Conservation (phyloP, 495 filamentous ascomycete species). For the Astrothelium subdiscretum region DNA sequence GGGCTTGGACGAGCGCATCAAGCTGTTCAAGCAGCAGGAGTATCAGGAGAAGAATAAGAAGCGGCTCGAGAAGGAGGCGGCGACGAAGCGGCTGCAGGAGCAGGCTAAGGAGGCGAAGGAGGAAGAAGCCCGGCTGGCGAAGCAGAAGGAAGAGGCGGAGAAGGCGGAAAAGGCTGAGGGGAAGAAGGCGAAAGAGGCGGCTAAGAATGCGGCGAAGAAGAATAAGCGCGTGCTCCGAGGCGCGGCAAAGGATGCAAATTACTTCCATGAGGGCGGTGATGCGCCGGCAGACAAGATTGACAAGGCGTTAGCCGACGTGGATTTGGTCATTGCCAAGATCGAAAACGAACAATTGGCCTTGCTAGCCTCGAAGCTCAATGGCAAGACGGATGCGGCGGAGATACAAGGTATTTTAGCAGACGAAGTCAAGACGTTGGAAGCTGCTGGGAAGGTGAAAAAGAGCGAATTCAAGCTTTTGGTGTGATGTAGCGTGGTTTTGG, state of each 20-base stretch:
- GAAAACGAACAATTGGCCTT: slow-evolving; percentile 77
- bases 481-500: not conserved
- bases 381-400: slow-evolving; percentile 42
- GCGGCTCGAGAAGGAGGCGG: slow-evolving; percentile 79
- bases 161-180: slow-evolving; percentile 67
- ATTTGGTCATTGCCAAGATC: slow-evolving; percentile 78
- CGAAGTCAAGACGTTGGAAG: slow-evolving; percentile 63
- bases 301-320: slow-evolving; percentile 70
- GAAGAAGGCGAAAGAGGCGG: slow-evolving; percentile 97
- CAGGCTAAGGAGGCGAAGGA: slow-evolving; percentile 66
- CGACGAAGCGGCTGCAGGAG: slow-evolving; percentile 70
- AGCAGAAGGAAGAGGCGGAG: slow-evolving; percentile 74
- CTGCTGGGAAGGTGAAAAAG: slow-evolving; percentile 72
- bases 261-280: slow-evolving; percentile 59
- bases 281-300: slow-evolving; percentile 66
- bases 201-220: slow-evolving; percentile 98
- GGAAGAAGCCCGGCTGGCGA: slow-evolving; percentile 61
- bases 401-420: slow-evolving; percentile 52
- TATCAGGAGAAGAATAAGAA: slow-evolving; percentile 91
- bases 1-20: slow-evolving; percentile 82
- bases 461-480: slow-evolving; percentile 43
- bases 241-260: slow-evolving; percentile 92
- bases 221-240: slow-evolving; percentile 91
- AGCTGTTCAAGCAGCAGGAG: slow-evolving; percentile 85
- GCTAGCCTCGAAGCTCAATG: slow-evolving; percentile 63